Conservation (phyloP, 805 yeast genomes). For the Cephaloascus albidus region DNA sequence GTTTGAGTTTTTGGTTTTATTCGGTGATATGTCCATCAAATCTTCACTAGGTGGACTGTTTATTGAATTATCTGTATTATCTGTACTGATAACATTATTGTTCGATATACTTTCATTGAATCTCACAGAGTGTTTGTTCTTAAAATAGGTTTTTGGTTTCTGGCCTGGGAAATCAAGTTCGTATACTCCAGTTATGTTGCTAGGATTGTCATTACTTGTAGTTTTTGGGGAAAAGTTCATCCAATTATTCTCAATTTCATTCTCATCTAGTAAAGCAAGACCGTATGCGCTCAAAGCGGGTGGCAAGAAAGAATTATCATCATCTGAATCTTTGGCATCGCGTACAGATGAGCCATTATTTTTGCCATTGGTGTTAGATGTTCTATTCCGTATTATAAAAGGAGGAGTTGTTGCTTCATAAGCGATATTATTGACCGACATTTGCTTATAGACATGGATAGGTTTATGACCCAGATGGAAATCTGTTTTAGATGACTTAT, state of each 20-base stretch:
- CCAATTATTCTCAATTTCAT: conserved; percentile 4
- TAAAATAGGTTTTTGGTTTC: conserved; percentile 1
- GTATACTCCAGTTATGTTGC: not conserved
- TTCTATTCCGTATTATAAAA: not conserved
- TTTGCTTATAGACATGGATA: not conserved
- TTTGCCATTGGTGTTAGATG: not conserved
- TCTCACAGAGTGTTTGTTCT: not conserved
- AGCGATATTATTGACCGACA: not conserved
- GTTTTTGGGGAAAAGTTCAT: conserved; percentile 8
- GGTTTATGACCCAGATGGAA: no score
- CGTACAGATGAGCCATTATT: not conserved
- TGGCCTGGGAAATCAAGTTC: conserved; percentile 1
- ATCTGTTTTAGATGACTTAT: no score
- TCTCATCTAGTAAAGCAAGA: conserved; percentile 36
- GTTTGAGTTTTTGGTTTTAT: conserved; percentile 4
- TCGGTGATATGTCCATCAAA: not conserved
- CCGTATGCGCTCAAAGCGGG: conserved; percentile 55
- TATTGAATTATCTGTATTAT: not conserved
- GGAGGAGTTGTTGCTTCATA: not conserved
- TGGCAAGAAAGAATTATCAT: conserved; percentile 45
- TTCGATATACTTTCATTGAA: not conserved
- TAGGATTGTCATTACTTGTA: conserved; percentile 10
- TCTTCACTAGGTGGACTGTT: not conserved
- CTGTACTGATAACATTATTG: no score
- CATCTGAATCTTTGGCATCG: conserved; percentile 13